Base-by-base conservation (phyloP, 2,329 filamentous ascomycete species). In the Ploettnerulaceae sp. region DNA sequence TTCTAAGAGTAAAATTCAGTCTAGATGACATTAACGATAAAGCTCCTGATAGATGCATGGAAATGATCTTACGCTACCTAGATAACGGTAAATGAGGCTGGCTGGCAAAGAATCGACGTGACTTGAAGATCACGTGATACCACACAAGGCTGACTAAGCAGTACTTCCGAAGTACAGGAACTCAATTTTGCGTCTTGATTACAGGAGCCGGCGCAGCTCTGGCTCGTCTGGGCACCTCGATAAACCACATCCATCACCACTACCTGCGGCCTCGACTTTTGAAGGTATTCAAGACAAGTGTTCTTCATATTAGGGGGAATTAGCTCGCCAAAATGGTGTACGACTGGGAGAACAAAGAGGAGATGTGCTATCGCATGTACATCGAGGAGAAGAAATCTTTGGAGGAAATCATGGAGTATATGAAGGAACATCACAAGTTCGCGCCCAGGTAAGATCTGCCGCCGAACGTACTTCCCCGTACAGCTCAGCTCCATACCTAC, bases 381-480 rank as follows among this genome's bases (percentile, higher is more conserved):
- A 86, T 91, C 56, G 77, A 82, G 49, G 84, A 93, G 67, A 80
- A 80, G 57, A 83, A 77, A 68, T 77, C 80, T 31, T 69, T 90
- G 47, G 80, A 85, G 58, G 81, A 90, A 55, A 84, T 93, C 32
- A 84, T 87, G 71, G 74, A 81, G 20, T 81, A 82, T 60, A 82
- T 89, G 74, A 79, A 73, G 54, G 70, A 70, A 47, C 70, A 74
- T 48, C 72, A 84, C 69, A 74, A 78, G 51, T 89, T 89, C 65
- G 72, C 78, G 22, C 85, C 86, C 17, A 86, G 82, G 83, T 86
- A 71, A 64, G 72, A 64, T 47, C 42, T 49, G 42, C 37, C 45
- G 41, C 42, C 45, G 36, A 39, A 55, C 49, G 45, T 52, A 53
- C 49, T 51, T 47, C 49, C 42, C 53, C 53, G 53, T 57, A 54